phyloP scores from a whole-genome alignment of 257 asterid species.

The Solanum chaucha region DNA sequence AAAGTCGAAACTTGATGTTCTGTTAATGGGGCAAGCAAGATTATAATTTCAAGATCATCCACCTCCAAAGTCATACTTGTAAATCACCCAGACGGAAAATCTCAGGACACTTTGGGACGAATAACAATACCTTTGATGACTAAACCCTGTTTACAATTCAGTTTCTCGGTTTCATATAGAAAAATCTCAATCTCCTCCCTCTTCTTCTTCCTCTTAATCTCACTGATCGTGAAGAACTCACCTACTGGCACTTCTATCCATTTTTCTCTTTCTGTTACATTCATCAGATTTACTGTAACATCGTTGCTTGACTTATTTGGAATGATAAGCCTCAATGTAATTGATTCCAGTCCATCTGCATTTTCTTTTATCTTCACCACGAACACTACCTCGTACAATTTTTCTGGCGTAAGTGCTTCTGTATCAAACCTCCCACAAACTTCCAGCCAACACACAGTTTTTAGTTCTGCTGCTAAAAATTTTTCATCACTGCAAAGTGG shows the following conservation, averaged over 20 bases:
- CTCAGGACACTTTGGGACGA: neutral
- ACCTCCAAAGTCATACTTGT: neutral
- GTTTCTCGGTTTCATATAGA: neutral
- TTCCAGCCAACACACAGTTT: constrained; percentile 70
- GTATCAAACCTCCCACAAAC: constrained; percentile 55
- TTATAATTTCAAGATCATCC: neutral
- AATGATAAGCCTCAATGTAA: neutral
- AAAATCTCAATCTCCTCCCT: neutral
- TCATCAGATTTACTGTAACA: neutral
- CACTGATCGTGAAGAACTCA: neutral
- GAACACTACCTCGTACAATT: constrained; percentile 38
- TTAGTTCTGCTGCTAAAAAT: constrained; percentile 43
- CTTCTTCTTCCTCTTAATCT: neutral
- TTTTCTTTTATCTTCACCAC: constrained; percentile 43
- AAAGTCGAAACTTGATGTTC: neutral
- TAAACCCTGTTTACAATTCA: neutral
- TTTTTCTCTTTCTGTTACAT: neutral
- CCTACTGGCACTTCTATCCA: neutral
- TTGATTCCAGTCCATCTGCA: constrained; percentile 50
- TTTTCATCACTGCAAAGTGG: constrained; percentile 32
- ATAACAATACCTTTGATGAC: neutral
- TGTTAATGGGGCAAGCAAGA: neutral
- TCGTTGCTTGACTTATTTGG: neutral
- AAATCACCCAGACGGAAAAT: neutral
- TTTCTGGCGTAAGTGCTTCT: constrained; percentile 44